These are phyloP conservation scores for Ophiostoma australiae DNA, from an alignment of 2,329 filamentous ascomycete species.

Conservation along the genomic window DNA sequence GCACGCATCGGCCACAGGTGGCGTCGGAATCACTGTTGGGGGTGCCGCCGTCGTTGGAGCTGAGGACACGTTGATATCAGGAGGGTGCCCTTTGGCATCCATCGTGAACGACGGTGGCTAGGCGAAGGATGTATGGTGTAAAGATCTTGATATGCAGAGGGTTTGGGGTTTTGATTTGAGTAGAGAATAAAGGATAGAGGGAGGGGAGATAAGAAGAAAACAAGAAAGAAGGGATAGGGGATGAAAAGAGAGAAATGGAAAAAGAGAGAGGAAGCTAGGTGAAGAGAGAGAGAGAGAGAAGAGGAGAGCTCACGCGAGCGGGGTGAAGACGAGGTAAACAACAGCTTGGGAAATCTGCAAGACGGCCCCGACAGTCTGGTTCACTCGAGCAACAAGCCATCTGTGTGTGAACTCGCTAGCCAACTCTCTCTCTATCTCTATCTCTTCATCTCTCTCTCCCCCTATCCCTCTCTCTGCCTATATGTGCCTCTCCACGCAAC, in stretches of 20 bases:
- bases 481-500: not conserved
- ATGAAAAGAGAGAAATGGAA: not conserved
- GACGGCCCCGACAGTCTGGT: not conserved
- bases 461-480: not conserved
- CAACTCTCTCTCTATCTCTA: not conserved
- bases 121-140: not conserved
- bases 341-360: not conserved
- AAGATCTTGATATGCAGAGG: not conserved
- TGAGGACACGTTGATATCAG: not conserved
- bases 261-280: not conserved
- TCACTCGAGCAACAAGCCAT: not conserved
- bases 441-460: too few relatives aligned
- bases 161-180: not conserved
- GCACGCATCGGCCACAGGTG: not conserved
- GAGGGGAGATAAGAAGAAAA: not conserved
- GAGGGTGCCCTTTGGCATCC: not conserved
- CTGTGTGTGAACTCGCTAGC: not conserved
- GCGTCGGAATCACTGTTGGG: not conserved
- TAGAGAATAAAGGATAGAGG: not conserved
- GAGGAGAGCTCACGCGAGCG: not conserved
- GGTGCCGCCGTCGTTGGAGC: not conserved
- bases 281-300: not conserved
- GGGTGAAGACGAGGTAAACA: slow-evolving; percentile 10
- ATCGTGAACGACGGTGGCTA: not conserved
- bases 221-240: not conserved